Conservation (phyloP, 441 rosid species). For the Gossypium davidsonii region DNA sequence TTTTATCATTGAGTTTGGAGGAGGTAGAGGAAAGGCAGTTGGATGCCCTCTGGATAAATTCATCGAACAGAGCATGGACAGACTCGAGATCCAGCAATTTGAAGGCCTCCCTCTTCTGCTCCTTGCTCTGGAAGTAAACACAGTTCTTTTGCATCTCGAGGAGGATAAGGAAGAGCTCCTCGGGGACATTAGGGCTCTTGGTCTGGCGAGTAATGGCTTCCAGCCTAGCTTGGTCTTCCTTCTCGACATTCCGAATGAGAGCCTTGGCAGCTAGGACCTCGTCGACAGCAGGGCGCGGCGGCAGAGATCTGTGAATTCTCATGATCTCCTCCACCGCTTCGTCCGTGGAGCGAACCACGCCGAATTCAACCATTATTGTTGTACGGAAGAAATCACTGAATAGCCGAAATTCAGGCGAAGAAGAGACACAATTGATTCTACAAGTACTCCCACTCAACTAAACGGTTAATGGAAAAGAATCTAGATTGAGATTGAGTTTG, state of each 20-base stretch:
- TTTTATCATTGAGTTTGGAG: constrained; percentile 6
- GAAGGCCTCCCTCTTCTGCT: constrained; percentile 67
- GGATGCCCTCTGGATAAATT: constrained; percentile 79
- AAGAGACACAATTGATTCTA: background rate
- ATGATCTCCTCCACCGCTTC: constrained; percentile 73
- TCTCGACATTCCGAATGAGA: constrained; percentile 63
- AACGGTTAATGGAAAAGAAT: background rate
- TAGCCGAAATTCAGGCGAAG: background rate
- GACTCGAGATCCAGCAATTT: constrained; percentile 73
- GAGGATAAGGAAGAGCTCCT: constrained; percentile 57
- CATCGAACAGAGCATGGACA: constrained; percentile 63
- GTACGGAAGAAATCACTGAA: background rate
- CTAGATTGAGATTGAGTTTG: background rate
- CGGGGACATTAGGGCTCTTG: constrained; percentile 47
- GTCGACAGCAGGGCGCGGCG: constrained; percentile 62
- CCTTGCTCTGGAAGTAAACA: constrained; percentile 48
- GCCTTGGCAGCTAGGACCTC: constrained; percentile 70
- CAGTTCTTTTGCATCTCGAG: constrained; percentile 66
- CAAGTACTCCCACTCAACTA: background rate
- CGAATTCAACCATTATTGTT: background rate
- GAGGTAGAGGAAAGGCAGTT: constrained; percentile 38
- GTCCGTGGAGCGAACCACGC: constrained; percentile 37
- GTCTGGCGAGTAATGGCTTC: constrained; percentile 50
- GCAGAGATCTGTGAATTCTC: constrained; percentile 79
- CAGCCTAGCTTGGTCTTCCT: constrained; percentile 55